Percentiles rank a stretch among this genome's conserved stretches.
Evolutionary conservation across 768 basidiomycete species (phyloP).

Genomic region (Candolleomyces efflorescens): DNA sequence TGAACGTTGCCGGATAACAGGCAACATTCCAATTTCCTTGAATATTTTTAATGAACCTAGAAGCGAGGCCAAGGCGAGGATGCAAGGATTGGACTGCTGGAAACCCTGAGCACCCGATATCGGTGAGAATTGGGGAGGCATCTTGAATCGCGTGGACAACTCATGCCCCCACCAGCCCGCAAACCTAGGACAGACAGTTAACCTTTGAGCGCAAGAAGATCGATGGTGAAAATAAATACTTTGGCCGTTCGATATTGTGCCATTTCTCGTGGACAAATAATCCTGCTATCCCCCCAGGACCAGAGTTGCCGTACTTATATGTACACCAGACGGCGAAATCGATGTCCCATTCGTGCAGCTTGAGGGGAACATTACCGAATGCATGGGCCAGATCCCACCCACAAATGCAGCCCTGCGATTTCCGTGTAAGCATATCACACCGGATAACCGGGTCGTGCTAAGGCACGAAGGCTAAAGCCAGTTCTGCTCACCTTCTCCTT

Average conservation of each 20-base stretch:
- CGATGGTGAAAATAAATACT: constrained; percentile 37
- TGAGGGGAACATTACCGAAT: constrained; percentile 86
- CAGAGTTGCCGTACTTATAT: constrained; percentile 97
- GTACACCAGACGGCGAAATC: constrained; percentile 99
- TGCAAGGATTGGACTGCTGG: constrained; percentile 93
- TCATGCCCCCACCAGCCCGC: constrained; percentile 99
- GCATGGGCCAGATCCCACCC: constrained; percentile 98
- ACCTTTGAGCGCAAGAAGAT: neutral
- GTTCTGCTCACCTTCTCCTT: constrained; percentile 61
- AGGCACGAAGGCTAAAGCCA: constrained; percentile 1
- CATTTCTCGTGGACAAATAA: constrained; percentile 85
- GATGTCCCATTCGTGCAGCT: constrained; percentile 88
- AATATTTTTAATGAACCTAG: constrained; percentile 82
- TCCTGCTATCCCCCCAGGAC: constrained; percentile 96
- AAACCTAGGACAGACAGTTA: constrained; percentile 42
- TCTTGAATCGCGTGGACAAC: constrained; percentile 79
- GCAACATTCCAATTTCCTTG: constrained; percentile 73
- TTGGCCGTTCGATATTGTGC: constrained; percentile 58
- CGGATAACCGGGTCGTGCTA: constrained; percentile 3
- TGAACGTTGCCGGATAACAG: constrained; percentile 63
- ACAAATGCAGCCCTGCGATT: constrained; percentile 78
- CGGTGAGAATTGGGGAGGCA: constrained; percentile 81
- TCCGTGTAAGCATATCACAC: neutral
- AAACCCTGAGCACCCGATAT: constrained; percentile 91
- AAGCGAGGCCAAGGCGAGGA: constrained; percentile 73